Evolutionary conservation across 78 protist genomes (phyloP).

Genomic region (Creolimax fragrantissima): DNA sequence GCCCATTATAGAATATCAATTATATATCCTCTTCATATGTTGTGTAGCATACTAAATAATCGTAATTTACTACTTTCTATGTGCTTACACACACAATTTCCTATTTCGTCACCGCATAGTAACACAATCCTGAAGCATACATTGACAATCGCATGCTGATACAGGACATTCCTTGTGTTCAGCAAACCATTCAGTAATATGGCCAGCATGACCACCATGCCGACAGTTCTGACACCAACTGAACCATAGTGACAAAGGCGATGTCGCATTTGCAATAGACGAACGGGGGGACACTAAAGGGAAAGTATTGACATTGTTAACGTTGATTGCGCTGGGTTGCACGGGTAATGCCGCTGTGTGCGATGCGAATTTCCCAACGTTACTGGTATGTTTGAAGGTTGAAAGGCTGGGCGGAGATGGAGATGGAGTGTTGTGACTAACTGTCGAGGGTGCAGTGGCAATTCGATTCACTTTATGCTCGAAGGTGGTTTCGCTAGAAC

Average conservation of each 20-base stretch:
- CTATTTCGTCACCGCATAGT: background rate
- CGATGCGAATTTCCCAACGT: too few species aligned
- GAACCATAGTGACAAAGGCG: conserved; percentile 53
- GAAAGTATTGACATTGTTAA: too few species aligned
- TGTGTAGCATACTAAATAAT: too few species aligned
- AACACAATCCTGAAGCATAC: background rate
- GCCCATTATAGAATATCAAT: too few species aligned
- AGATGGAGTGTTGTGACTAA: background rate
- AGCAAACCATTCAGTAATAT: conserved; percentile 70
- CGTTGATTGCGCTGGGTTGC: too few species aligned
- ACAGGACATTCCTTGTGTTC: conserved; percentile 69
- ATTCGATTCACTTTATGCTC: background rate
- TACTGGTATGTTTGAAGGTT: too few species aligned
- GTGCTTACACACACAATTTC: too few species aligned
- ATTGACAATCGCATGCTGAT: conserved; percentile 60
- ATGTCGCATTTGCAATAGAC: background rate
- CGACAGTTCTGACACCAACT: conserved; percentile 80
- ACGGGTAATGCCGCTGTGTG: too few species aligned
- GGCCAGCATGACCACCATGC: conserved; percentile 80
- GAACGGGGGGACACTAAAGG: background rate
- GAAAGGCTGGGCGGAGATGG: too few species aligned
- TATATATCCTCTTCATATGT: too few species aligned
- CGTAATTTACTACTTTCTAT: too few species aligned
- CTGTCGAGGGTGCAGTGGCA: background rate
- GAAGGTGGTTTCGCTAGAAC: background rate